These are phyloP conservation scores for Haplosporangium gracile DNA, from an alignment of 192 early-diverging fungal genomes.

Conservation along the genomic window DNA sequence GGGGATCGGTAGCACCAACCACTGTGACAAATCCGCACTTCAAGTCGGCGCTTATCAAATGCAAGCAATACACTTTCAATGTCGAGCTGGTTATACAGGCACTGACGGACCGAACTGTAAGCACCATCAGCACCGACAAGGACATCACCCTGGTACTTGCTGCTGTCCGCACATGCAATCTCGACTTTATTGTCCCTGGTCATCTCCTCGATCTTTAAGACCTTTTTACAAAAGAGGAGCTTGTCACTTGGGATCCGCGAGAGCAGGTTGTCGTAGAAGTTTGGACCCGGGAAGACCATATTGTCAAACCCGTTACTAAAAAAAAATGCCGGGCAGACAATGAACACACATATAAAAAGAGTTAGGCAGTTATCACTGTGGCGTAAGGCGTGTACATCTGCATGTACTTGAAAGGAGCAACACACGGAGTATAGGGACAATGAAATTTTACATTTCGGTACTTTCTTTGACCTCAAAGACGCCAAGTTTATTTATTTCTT, in stretches of 20 bases:
- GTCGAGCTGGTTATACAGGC: conserved; percentile 6
- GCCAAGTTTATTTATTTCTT: not conserved
- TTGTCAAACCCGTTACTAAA: not conserved
- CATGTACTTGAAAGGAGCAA: not conserved
- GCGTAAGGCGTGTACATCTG: not conserved
- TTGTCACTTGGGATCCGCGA: conserved; percentile 1
- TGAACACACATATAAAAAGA: no score
- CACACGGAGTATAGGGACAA: not conserved
- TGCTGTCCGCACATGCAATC: conserved; percentile 17
- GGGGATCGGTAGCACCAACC: conserved; percentile 17
- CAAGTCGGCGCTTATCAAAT: conserved; percentile 1
- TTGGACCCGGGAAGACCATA: not conserved
- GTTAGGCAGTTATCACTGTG: no score
- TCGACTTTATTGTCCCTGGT: conserved; percentile 23
- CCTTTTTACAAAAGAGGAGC: conserved; percentile 5
- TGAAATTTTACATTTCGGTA: not conserved
- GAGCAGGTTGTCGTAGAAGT: not conserved
- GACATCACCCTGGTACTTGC: conserved; percentile 5
- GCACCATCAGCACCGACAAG: conserved; percentile 26
- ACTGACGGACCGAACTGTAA: conserved; percentile 14
- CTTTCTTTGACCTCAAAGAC: not conserved
- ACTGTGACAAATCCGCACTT: not conserved
- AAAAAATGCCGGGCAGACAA: no score
- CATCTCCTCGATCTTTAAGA: conserved; percentile 1
- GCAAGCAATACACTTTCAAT: not conserved